Evolutionary conservation across 306 rosid species (phyloP), one percentile per base, ranked within the genome.

Genomic region (Herpetospermum pedunculosum): DNA sequence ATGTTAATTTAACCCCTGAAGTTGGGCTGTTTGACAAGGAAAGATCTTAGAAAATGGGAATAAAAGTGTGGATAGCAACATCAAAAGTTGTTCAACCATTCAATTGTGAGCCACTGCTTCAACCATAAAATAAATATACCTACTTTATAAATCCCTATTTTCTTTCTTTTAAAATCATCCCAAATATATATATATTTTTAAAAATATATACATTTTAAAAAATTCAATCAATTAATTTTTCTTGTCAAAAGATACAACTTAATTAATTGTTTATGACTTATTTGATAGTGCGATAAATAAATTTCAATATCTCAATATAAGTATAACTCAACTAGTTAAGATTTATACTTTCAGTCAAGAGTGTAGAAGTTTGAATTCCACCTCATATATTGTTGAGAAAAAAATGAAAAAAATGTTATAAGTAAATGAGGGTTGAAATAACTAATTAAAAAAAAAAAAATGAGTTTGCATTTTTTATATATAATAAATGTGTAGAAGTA

Each of bases 81-180:
- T 69, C 74, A 69, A 16, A 28, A 69, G 57, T 69, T 12, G 74
- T 69, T 69, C 41, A 69, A 43, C 55, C 14, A 69, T 69, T 69
- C 28, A 69, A 25, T 69, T 69, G 57, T 69, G 57, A 44, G 74
- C 41, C 57, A 69, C 38, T 8, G 28, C 40, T 46, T 69, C 38
- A 69, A 69, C 74, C 41, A 67, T 41, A 41, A 67, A 67, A 41
- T 67, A 67, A 40, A 41, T 67, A 41, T 13, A 26, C 40, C 74
- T 15, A 65, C 50, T 19, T 65, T 18, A n/a, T 1, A 35, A 7
- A 60, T 11, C 25, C 69, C 5, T n/a, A 35, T 63, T 63, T 63
- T 63, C 46, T 34, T 11, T 3, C n/a, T n/a, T n/a, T n/a, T n/a
- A n/a, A n/a, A n/a, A n/a, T 46, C 50, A 46, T 4, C 19, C 18